Evolutionary conservation across 139 green algal species (phyloP), one percentile per base, ranked within the genome.

Genomic region (Chlamydomonas incerta): DNA sequence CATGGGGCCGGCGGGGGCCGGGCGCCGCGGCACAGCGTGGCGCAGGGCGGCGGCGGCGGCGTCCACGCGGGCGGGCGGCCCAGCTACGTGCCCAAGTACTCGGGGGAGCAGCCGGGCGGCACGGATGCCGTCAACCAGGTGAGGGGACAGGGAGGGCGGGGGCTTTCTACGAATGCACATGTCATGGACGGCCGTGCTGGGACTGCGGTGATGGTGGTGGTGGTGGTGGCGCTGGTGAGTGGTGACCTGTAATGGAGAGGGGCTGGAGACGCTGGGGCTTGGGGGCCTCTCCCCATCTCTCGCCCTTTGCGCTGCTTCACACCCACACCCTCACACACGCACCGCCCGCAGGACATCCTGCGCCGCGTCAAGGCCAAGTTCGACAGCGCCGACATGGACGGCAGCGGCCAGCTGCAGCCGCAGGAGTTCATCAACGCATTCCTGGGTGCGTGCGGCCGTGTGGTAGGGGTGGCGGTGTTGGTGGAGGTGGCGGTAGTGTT

Each of bases 371-470:
- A 95, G 74, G 82, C 82, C 28, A 88, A 91, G 10, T 96, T 96
- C 74, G 79, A 87, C 41, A 76, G 83, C 50, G 93, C 93, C 9
- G 93, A 95, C 77, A 70, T 71, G 60, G 92, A 93, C 79, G 87
- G 87, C 21, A 75, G 86, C 8, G 93, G 91, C 5, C 85, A 60
- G 21, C 60, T 96, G 35, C 88, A 93, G 60, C 72, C 87, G 17
- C 86, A 96, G 28, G 93, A 95, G 86, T 95, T 95, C 77, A 86
- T 93, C 34, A 66, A 85, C 17, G 93, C 93, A 20, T 95, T 96
- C 57, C 77, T 67, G 28, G 90, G 85, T 91, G 66, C 6, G 83
- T 52, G 26, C 62, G n/a, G n/a, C n/a, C n/a, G 13, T 50, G 5
- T 50, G 5, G 5, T 50, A 8, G 41, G 41, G 41, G 41, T 5